These are phyloP conservation scores for Cyanidioschyzon merolae DNA, from an alignment of 23 red algal species.

Conservation along the genomic window DNA sequence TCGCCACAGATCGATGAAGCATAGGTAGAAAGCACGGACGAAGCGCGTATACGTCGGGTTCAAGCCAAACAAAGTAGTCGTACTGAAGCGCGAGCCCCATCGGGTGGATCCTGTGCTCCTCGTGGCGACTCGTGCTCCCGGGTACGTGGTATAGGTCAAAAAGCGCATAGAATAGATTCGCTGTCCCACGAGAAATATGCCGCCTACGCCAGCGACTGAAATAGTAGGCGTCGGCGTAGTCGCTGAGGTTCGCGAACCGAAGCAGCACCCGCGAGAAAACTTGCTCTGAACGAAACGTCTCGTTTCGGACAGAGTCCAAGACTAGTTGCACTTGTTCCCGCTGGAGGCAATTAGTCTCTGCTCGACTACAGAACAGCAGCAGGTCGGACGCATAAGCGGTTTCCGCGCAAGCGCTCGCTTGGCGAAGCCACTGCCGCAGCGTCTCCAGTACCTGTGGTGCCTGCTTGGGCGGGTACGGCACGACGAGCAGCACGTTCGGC, in stretches of 20 bases:
- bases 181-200: background rate
- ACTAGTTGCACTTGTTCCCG: background rate
- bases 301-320: background rate
- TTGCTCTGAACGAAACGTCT: background rate
- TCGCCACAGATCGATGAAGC: background rate
- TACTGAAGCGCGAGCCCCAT: background rate
- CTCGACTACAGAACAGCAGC: background rate
- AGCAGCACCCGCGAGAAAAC: background rate
- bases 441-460: background rate
- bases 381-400: background rate
- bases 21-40: background rate
- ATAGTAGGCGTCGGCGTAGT: background rate
- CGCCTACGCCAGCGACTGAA: slow-evolving; percentile 1
- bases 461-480: slow-evolving; percentile 1
- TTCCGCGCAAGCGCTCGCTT: background rate
- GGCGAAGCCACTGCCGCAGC: background rate
- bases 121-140: background rate
- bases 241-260: background rate
- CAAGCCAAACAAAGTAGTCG: slow-evolving; percentile 5
- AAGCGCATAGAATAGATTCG: slow-evolving; percentile 4
- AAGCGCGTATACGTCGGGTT: background rate
- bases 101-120: background rate
- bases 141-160: background rate
- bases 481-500: background rate
- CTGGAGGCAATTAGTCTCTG: background rate